Evolutionary conservation across 148 eudicot species (phyloP).

Genomic region (Cornus suecica): DNA sequence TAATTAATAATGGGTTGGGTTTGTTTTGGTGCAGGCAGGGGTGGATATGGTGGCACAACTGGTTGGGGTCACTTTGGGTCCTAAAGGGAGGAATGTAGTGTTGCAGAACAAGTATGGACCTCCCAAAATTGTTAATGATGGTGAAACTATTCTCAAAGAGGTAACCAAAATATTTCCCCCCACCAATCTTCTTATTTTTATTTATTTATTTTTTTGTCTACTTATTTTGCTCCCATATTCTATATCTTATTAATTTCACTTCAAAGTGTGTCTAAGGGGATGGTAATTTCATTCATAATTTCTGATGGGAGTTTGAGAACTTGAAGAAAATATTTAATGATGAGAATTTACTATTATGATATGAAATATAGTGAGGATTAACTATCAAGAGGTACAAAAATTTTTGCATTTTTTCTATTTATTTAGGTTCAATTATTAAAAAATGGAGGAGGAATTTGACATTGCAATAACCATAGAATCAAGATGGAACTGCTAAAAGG

Average conservation of each 20-base stretch:
- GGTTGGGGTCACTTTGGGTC: conserved; percentile 90
- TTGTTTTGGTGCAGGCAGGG: conserved; percentile 57
- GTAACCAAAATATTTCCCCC: conserved; percentile 23
- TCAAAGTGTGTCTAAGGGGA: no score
- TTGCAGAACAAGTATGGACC: conserved; percentile 89
- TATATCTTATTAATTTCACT: no score
- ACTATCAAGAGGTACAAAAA: no score
- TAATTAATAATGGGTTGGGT: not conserved
- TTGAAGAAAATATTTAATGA: not conserved
- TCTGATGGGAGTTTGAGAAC: not conserved
- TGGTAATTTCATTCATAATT: no score
- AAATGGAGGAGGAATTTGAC: no score
- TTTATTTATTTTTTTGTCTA: not conserved
- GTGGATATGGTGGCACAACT: conserved; percentile 81
- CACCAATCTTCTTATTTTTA: not conserved
- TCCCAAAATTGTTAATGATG: conserved; percentile 97
- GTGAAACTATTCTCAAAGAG: conserved; percentile 93
- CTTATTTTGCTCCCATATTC: not conserved
- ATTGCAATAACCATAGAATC: no score
- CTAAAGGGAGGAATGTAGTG: conserved; percentile 95
- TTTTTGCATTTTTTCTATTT: no score
- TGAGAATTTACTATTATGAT: no score
- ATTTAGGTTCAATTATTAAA: no score
- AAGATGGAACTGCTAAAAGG: no score
- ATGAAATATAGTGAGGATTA: no score